A percentile compares a stretch with the other conserved stretches of the same genome.
These are phyloP conservation scores for Gigaspora rosea DNA, from an alignment of 192 early-diverging fungal species.

Conservation along the genomic window DNA sequence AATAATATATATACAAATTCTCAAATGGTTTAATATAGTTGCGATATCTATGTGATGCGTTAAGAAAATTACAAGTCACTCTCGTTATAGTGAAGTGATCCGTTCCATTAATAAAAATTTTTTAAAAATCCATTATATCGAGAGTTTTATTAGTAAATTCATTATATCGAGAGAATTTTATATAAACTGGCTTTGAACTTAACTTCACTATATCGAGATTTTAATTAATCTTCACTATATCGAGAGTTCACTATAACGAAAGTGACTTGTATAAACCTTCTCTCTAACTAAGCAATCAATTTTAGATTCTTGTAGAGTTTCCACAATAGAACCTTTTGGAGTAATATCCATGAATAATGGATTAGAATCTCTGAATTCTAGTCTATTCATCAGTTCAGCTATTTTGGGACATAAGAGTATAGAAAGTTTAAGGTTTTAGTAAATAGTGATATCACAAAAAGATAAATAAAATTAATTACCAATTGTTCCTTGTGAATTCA, in stretches of 20 bases:
- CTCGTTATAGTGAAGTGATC: too few species aligned
- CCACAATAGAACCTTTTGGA: constrained; percentile 64
- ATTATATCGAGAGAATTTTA: too few species aligned
- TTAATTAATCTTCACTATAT: too few species aligned
- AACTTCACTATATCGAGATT: too few species aligned
- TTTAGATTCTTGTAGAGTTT: constrained; percentile 72
- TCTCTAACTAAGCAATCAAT: constrained; percentile 85
- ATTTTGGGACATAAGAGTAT: not conserved
- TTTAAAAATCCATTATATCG: too few species aligned
- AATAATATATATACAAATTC: constrained; percentile 85
- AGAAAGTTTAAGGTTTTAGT: not conserved
- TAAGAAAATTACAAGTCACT: not conserved
- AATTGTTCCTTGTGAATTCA: not conserved
- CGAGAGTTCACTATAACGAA: too few species aligned
- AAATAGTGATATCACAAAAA: too few species aligned
- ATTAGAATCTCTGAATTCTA: constrained; percentile 74
- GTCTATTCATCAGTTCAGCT: constrained; percentile 72
- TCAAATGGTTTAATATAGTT: not conserved
- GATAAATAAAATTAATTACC: not conserved
- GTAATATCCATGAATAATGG: constrained; percentile 81
- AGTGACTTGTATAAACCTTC: constrained; percentile 59
- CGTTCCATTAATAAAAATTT: too few species aligned
- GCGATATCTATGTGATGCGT: not conserved
- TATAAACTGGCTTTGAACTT: too few species aligned
- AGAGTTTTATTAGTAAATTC: too few species aligned